Base-by-base conservation (phyloP, 2,329 filamentous ascomycete species). In the Diplodia intermedia region DNA sequence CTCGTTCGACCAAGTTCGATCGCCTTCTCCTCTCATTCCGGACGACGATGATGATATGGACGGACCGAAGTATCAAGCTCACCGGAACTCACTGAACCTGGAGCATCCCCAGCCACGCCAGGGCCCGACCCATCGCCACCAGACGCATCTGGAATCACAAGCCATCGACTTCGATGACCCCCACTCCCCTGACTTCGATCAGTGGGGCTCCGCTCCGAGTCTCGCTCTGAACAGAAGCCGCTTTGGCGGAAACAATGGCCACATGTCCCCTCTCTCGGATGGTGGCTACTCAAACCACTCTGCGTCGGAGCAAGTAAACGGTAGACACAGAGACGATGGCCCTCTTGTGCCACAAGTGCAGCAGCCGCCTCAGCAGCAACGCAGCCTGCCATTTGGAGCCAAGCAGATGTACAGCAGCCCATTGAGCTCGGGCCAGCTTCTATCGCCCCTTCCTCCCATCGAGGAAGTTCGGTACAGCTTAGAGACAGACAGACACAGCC, bases 31-130 rank as follows among this genome's bases (percentile, higher is more conserved):
- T 3, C 81, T 87, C 6, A 82, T 86, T 52, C 82, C 85, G 2
- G 86, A 86, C 68, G 70, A 71, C 47, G 57, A 49, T 18, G 40
- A 47, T 47, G 73, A 76, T 47, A 76, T 82, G 70, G 82, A 84
- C 50, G 90, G 93, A 72, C 90, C 91, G 56, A 94, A 94, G 78
- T 94, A 94, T 78, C 90, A 91, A 78, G 91, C 90, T 67, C 90
- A 94, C 77, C 89, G 91, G 72, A 92, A 94, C 79, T 93, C 91
- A 31, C 78, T 94, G 67, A 92, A 93, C 73, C 82, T 94, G 49
- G 88, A 93, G 75, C 91, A 94, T 78, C 91, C 91, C 6, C 91
- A 94, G 76, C 91, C 91, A 9, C 84, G 90, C 33, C 88, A 87
- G 20, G 91, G 91, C 0, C 89, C 91, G 67, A 92, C 89, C 0